Evolutionary conservation across 805 yeast species (phyloP).

Genomic region (Saturnispora saitoi): DNA sequence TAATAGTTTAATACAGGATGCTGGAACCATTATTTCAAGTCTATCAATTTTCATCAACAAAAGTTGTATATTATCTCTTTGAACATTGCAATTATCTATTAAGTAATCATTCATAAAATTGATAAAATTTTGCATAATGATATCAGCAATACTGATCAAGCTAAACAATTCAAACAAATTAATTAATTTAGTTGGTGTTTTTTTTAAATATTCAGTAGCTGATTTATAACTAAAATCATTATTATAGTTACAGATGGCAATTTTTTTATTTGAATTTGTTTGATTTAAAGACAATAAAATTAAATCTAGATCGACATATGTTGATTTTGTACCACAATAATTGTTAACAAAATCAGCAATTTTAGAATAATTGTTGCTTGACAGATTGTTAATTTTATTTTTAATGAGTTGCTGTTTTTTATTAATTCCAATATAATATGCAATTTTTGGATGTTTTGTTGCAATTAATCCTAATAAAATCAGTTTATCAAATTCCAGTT

Average conservation of each 20-base stretch:
- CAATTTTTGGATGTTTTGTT: conserved; percentile 10
- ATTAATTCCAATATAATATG: conserved; percentile 4
- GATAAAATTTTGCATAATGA: conserved; percentile 12
- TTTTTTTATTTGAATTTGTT: conserved; percentile 8
- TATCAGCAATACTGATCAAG: conserved; percentile 20
- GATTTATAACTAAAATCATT: conserved; percentile 14
- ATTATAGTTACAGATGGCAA: conserved; percentile 8
- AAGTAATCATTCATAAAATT: conserved; percentile 6
- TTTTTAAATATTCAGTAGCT: conserved; percentile 21
- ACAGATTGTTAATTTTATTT: not conserved
- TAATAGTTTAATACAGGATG: conserved; percentile 19
- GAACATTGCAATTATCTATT: conserved; percentile 5
- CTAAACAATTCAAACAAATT: conserved; percentile 21
- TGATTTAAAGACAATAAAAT: conserved; percentile 13
- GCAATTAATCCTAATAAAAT: conserved; percentile 16
- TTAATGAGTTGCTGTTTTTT: not conserved
- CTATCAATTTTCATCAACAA: conserved; percentile 5
- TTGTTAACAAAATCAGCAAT: conserved; percentile 14
- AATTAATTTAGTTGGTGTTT: conserved; percentile 18
- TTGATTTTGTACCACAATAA: conserved; percentile 13
- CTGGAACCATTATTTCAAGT: conserved; percentile 19
- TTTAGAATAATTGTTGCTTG: not conserved
- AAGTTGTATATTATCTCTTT: not conserved
- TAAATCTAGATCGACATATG: conserved; percentile 19
- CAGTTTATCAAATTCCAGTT: conserved; percentile 20